Base-by-base conservation (phyloP, 2,329 filamentous ascomycete species). In the Neonectria coccinea region DNA sequence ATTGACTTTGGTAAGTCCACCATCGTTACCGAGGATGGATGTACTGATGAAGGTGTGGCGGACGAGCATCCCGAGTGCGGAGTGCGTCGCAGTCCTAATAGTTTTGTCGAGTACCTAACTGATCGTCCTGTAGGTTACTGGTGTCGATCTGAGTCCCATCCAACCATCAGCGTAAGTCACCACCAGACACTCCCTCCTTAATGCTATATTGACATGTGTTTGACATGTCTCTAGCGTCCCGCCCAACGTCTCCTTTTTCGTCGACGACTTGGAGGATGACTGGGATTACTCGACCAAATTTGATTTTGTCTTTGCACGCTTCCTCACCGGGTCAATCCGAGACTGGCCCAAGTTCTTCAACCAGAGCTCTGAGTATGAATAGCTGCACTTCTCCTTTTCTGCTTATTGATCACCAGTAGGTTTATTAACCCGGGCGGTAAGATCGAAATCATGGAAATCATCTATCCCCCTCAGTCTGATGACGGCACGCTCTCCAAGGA, bases 311-410 rank as follows among this genome's bases (percentile, higher is more conserved):
- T 66, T 64, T 25, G 33, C 42, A 0, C 56, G 67, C 9, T 64
- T 68, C 16, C 47, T 66, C 0, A 69, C 67, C 0, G 59, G 63
- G 0, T 66, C 63, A 0, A 61, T 69, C 5, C 59, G 41, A 0
- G 56, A 67, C 20, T 69, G 66, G 67, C 63, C 67, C 5, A 64
- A 59, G n/a, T 68, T 69, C 41, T 68, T 69, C 9, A 45, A 36
- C 1, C 29, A 67, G 20, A 50, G 52, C 25, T 69, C 55, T n/a
- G 39, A 63, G 60, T 44, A 42, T 52, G 64, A 36, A 6, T 31
- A 14, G 1, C 33, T 16, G 10, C 16, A 12, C 12, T 12, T 14
- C 12, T 16, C 33, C 3, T 36, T 36, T 36, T n/a, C 18, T 9
- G 6, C 22, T 33, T 64, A 4, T 42, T 0, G 3, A 6, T 0